Base-by-base conservation (phyloP, 345 rosid species). In the Excoecaria agallocha region DNA sequence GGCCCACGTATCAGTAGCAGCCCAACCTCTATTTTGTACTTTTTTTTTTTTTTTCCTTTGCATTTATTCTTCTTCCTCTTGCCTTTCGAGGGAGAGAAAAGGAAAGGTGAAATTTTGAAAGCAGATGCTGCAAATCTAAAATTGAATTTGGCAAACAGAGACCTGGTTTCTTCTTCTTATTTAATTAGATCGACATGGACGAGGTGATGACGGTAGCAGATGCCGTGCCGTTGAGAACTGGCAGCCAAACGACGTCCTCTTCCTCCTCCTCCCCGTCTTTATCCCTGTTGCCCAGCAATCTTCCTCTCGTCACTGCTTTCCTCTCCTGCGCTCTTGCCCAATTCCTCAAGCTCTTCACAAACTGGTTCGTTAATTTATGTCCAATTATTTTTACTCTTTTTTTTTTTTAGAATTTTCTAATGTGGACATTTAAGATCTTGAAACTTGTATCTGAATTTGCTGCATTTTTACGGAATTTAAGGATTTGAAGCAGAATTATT, bases 251-350 rank as follows among this genome's bases (percentile, higher is more conserved):
- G 13, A 68, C 60, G 59, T 50, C 72, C 22, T 51, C 71, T 3
- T 49, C 43, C 15, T 50, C 60, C 20, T 51, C 72, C 4, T 17
- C 72, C 2, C 51, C 57, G 6, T 69, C 72, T 5, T 69, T 12
- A 2, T 51, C 72, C 0, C 24, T 35, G 12, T 69, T 52, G 19
- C 48, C 72, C 5, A 51, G 3, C 43, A 69, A 69, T 48, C 72
- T 69, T 20, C 72, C 72, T 52, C 72, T 69, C 30, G 48, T 69
- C 48, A 51, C 72, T 35, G 72, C 72, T 45, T 51, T 69, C 17
- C 72, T 69, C 10, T n/a, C 72, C 17, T 69, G 72, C 60, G 72
- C 72, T 35, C 72, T 69, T 69, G 72, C 72, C 0, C 72, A 69
- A 24, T 69, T 69, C 54, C 60, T 69, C n/a, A 69, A 69, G 61